A percentile compares a stretch with the other conserved stretches of the same genome.
Conservation (phyloP, 2,329 filamentous ascomycete genomes). For the Diaporthe sp. region DNA sequence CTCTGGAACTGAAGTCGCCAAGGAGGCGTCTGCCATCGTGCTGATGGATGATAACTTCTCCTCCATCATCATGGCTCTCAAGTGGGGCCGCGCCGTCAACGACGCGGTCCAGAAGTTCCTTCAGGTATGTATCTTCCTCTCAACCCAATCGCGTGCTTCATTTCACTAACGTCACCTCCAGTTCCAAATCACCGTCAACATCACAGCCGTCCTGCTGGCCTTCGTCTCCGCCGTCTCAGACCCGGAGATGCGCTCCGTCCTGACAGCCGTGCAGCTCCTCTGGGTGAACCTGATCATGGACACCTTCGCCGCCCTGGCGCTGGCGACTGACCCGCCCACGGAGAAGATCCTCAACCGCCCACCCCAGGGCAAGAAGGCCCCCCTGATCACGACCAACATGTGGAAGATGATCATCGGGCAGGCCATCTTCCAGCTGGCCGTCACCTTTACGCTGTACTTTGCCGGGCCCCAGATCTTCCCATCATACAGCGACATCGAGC, state of each 20-base stretch:
- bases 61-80: conserved; percentile 73
- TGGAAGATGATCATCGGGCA: conserved; percentile 76
- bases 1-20: conserved; percentile 74
- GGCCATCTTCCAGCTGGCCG: conserved; percentile 68
- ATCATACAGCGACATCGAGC: conserved; percentile 54
- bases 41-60: conserved; percentile 75
- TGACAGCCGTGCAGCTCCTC: conserved; percentile 74
- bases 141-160: background rate
- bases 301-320: conserved; percentile 72
- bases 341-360: conserved; percentile 65
- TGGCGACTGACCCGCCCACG: conserved; percentile 72
- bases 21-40: conserved; percentile 76
- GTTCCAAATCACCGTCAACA: conserved; percentile 78
- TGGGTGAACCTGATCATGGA: conserved; percentile 80
- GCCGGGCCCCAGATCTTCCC: conserved; percentile 65
- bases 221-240: conserved; percentile 72
- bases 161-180: conserved; percentile 34
- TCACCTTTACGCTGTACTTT: conserved; percentile 71
- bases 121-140: conserved; percentile 52
- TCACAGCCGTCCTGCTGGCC: conserved; percentile 73
- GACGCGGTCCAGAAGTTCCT: conserved; percentile 76
- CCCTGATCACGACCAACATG: conserved; percentile 77
- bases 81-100: conserved; percentile 77
- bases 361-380: conserved; percentile 71
- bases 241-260: conserved; percentile 64